Conservation (phyloP, 1,139 yeast genomes). For the Pichia inconspicua region DNA sequence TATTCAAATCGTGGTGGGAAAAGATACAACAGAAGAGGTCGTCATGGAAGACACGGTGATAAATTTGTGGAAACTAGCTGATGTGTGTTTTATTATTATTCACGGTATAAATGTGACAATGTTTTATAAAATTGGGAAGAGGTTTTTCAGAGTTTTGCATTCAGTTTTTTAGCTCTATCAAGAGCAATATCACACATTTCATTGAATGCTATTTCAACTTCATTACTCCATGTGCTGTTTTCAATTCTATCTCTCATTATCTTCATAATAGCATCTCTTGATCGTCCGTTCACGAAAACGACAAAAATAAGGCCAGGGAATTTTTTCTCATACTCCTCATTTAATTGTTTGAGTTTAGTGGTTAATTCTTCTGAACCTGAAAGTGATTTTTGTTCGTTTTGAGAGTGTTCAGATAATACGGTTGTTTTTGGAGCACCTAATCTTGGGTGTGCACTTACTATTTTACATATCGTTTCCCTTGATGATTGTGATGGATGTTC, state of each 20-base stretch:
- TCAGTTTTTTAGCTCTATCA: slow-evolving; percentile 58
- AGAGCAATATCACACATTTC: slow-evolving; percentile 89
- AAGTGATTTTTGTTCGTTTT: slow-evolving; percentile 62
- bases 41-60: background rate
- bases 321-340: slow-evolving; percentile 52
- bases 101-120: background rate
- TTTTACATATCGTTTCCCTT: slow-evolving; percentile 27
- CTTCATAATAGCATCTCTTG: slow-evolving; percentile 55
- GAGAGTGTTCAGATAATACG: slow-evolving; percentile 55
- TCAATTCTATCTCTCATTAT: slow-evolving; percentile 58
- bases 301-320: slow-evolving; percentile 85
- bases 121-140: background rate
- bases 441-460: slow-evolving; percentile 86
- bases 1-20: background rate
- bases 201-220: slow-evolving; percentile 59
- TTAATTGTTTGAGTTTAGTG: slow-evolving; percentile 41
- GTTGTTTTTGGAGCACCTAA: slow-evolving; percentile 46
- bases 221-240: slow-evolving; percentile 44
- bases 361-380: slow-evolving; percentile 32
- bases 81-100: background rate
- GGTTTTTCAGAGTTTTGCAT: slow-evolving; percentile 24
- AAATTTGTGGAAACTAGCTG: background rate
- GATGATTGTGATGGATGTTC: background rate
- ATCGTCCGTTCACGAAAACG: slow-evolving; percentile 83
- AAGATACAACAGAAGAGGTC: background rate